These are phyloP conservation scores for Penicillium glabrum DNA, from an alignment of 2,329 filamentous ascomycete genomes.

Conservation along the genomic window DNA sequence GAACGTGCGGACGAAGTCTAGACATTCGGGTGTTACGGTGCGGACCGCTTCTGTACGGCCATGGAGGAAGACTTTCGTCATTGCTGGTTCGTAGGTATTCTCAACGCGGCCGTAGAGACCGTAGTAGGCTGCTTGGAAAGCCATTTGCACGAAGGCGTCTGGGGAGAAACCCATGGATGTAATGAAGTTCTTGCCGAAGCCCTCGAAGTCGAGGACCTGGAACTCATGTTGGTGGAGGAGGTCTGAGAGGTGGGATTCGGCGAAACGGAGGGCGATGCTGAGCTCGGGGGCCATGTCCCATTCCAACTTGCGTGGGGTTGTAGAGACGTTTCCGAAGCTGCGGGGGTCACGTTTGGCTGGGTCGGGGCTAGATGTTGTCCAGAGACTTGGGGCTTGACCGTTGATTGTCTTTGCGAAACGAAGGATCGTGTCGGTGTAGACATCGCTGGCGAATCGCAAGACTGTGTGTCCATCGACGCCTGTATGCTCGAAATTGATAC, in stretches of 20 bases:
- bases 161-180: slow-evolving; percentile 96
- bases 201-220: slow-evolving; percentile 80
- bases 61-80: slow-evolving; percentile 94
- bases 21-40: slow-evolving; percentile 76
- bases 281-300: slow-evolving; percentile 97
- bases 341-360: slow-evolving; percentile 87
- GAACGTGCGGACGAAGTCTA: slow-evolving; percentile 89
- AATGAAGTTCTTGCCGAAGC: slow-evolving; percentile 97
- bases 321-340: slow-evolving; percentile 90
- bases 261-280: slow-evolving; percentile 86
- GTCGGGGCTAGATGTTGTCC: slow-evolving; percentile 87
- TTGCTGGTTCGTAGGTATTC: slow-evolving; percentile 95
- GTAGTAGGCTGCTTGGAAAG: slow-evolving; percentile 97
- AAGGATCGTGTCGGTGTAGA: slow-evolving; percentile 97
- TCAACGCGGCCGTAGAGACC: slow-evolving; percentile 92
- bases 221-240: slow-evolving; percentile 97
- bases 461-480: slow-evolving; percentile 98
- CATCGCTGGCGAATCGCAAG: slow-evolving; percentile 88
- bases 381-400: slow-evolving; percentile 84
- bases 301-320: slow-evolving; percentile 91
- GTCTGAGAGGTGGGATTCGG: slow-evolving; percentile 90
- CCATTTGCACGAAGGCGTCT: slow-evolving; percentile 98
- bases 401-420: slow-evolving; percentile 95
- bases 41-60: slow-evolving; percentile 93
- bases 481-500: slow-evolving; percentile 99